These are phyloP conservation scores for Fagus sylvatica DNA, from an alignment of 306 rosid species.

Conservation along the genomic window DNA sequence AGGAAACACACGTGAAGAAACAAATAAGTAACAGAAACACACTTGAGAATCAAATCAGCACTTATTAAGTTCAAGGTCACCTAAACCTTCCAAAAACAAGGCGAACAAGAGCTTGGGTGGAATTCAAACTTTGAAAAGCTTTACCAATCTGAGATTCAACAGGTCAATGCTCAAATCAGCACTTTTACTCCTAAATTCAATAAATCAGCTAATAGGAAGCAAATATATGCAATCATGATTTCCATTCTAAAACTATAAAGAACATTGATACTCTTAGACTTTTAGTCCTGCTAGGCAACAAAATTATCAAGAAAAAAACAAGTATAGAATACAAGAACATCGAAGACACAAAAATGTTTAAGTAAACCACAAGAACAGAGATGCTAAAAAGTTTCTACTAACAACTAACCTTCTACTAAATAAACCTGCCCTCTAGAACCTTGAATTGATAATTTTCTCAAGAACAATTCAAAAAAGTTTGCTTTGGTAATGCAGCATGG, in stretches of 20 bases:
- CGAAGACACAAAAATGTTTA: background rate
- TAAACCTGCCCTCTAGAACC: background rate
- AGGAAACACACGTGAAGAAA: too few relatives aligned
- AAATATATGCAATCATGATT: background rate
- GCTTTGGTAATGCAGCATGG: background rate
- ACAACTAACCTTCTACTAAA: background rate
- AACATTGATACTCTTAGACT: background rate
- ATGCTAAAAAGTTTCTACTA: constrained; percentile 1
- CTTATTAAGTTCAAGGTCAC: too few relatives aligned
- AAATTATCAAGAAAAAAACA: background rate
- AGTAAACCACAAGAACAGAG: background rate
- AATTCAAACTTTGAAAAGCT: too few relatives aligned
- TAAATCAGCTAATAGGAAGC: background rate
- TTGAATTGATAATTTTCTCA: background rate
- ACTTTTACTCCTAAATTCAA: background rate
- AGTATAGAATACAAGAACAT: background rate
- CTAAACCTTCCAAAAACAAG: too few relatives aligned
- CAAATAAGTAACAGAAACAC: too few relatives aligned
- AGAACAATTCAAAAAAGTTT: background rate
- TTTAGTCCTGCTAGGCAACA: background rate
- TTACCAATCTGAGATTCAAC: too few relatives aligned
- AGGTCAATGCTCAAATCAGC: too few relatives aligned
- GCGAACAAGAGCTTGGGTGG: too few relatives aligned
- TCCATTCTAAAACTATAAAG: background rate
- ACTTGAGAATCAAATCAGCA: too few relatives aligned